Evolutionary conservation across 306 rosid species (phyloP), one percentile per base, ranked within the genome.

Genomic region (Vigna angularis): DNA sequence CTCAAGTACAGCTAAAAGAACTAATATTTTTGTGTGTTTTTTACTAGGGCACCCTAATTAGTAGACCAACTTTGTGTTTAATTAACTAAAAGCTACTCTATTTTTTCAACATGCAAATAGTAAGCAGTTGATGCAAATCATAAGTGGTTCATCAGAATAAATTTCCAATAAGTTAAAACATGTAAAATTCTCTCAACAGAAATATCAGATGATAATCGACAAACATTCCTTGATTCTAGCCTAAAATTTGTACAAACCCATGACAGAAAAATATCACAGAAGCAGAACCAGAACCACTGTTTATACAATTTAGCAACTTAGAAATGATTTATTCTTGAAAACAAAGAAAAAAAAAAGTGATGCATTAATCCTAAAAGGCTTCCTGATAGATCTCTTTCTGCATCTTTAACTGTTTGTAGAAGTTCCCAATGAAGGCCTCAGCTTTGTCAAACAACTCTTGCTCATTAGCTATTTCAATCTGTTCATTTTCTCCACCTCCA

Each of bases 331-430:
- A 73, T 42, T 67, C 56, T 4, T 42, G 1, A 56, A 0, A 72
- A 1, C 3, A 11, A 51, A 52, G 34, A 24, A 15, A 30, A 30
- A 30, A 72, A 47, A 58, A 11, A 22, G 3, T 28, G 49, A 11
- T 70, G 50, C 10, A 53, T 32, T 20, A 20, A 20, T 47, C 34
- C 56, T 66, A 81, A 49, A 84, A 85, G 74, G 84, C 67, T 82
- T 82, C 66, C 42, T 85, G 85, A 78, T 84, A 86, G 72, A 72
- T 71, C 49, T 91, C 97, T 75, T 91, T 87, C 79, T 91, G 97
- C 93, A 87, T 93, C 93, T 89, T 85, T 85, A 91, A 62, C 81
- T 93, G 97, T 69, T 81, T 88, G 66, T 90, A 91, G 78, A 93
- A 93, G 74, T 90, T 90, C 57, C 96, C 92, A 66, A 91, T 93